Conservation (phyloP, 129 eudicot species). For the Centaurea solstitialis region DNA sequence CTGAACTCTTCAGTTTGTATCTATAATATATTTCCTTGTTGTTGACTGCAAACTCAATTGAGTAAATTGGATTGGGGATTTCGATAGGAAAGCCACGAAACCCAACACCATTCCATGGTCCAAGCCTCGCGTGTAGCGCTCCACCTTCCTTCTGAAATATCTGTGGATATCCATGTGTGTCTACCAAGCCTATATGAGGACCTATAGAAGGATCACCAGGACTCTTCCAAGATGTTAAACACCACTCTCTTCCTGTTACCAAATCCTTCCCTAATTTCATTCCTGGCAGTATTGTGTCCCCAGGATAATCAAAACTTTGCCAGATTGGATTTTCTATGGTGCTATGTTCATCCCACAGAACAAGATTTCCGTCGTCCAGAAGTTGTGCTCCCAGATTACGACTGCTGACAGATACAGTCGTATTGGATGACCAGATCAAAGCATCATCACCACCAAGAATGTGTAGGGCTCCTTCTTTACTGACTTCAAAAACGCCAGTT, state of each 20-base stretch:
- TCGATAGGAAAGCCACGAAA: conserved; percentile 15
- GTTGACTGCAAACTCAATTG: background rate
- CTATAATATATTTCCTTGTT: conserved; percentile 8
- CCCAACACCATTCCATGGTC: conserved; percentile 33
- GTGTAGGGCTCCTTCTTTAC: background rate
- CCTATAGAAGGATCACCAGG: conserved; percentile 29
- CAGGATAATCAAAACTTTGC: conserved; percentile 41
- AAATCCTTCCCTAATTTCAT: conserved; percentile 37
- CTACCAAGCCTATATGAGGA: background rate
- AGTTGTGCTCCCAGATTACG: conserved; percentile 2
- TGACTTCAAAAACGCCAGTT: conserved; percentile 23
- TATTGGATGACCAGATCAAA: conserved; percentile 29
- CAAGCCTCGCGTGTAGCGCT: conserved; percentile 9
- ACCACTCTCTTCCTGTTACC: conserved; percentile 18
- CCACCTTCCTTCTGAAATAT: conserved; percentile 2
- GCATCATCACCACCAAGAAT: conserved; percentile 7
- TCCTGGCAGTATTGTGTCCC: conserved; percentile 30
- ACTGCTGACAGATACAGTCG: background rate
- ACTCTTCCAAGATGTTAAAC: conserved; percentile 28
- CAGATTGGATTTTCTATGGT: conserved; percentile 11
- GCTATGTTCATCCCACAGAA: conserved; percentile 21
- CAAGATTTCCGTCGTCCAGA: conserved; percentile 31
- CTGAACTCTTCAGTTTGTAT: conserved; percentile 17
- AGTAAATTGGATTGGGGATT: conserved; percentile 6
- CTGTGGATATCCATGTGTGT: conserved; percentile 35